Conservation (phyloP, 2,329 filamentous ascomycete genomes). For the Aphanocladium album region DNA sequence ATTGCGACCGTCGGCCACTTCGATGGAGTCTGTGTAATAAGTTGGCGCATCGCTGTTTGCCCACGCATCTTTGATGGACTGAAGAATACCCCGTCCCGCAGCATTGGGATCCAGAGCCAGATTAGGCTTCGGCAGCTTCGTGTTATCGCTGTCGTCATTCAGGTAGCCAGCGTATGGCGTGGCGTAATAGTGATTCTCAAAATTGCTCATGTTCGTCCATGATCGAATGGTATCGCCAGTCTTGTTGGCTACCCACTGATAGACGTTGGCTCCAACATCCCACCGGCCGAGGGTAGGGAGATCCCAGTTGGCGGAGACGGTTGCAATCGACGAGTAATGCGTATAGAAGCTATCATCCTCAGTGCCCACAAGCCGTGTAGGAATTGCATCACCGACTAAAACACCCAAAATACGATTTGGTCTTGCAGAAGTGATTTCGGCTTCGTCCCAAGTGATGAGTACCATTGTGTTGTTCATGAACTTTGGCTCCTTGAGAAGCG, state of each 20-base stretch:
- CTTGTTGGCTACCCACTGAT: slow-evolving; percentile 51
- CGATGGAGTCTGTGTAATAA: background rate
- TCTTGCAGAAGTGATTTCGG: slow-evolving; percentile 58
- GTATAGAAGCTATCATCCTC: slow-evolving; percentile 65
- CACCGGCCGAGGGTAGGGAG: slow-evolving; percentile 64
- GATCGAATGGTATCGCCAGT: slow-evolving; percentile 49
- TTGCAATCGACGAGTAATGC: slow-evolving; percentile 64
- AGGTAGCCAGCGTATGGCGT: slow-evolving; percentile 47
- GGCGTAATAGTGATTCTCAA: slow-evolving; percentile 46
- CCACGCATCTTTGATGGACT: slow-evolving; percentile 27
- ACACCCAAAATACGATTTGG: slow-evolving; percentile 64
- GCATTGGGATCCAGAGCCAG: slow-evolving; percentile 26
- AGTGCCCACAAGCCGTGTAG: slow-evolving; percentile 56
- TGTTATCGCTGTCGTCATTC: slow-evolving; percentile 23
- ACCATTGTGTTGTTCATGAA: slow-evolving; percentile 75
- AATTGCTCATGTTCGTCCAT: slow-evolving; percentile 28
- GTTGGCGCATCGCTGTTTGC: background rate
- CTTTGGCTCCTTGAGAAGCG: slow-evolving; percentile 61
- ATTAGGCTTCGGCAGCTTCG: too few relatives aligned
- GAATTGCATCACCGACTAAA: slow-evolving; percentile 68
- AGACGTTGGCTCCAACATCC: slow-evolving; percentile 68
- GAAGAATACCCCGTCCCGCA: slow-evolving; percentile 29
- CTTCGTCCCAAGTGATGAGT: slow-evolving; percentile 76
- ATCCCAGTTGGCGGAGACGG: slow-evolving; percentile 63
- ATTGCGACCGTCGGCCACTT: background rate